Conservation (phyloP, 306 rosid genomes). For the Vachellia collinsii region DNA sequence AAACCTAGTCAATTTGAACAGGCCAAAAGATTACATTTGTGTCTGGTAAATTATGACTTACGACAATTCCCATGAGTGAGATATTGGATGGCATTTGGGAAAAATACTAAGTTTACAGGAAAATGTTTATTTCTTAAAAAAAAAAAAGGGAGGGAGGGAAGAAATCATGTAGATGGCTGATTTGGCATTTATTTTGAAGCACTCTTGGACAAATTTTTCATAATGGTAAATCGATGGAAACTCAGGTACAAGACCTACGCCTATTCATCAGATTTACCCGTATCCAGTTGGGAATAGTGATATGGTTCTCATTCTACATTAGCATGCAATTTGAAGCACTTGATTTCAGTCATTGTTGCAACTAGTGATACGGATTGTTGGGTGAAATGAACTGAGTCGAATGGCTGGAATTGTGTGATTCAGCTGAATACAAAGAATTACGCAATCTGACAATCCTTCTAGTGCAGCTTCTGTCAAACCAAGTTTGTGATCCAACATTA, state of each 20-base stretch:
- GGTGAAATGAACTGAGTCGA: background rate
- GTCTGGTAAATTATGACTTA: slow-evolving; percentile 7
- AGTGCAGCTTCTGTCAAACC: too few relatives aligned
- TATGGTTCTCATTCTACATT: slow-evolving; percentile 7
- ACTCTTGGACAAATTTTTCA: slow-evolving; percentile 3
- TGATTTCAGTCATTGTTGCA: background rate
- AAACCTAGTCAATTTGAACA: slow-evolving; percentile 41
- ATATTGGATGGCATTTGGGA: slow-evolving; percentile 22
- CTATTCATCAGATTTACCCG: slow-evolving; percentile 17
- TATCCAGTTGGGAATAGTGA: slow-evolving; percentile 1
- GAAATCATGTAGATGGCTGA: too few relatives aligned
- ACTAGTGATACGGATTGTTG: background rate
- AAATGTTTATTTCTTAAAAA: background rate
- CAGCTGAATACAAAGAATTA: background rate
- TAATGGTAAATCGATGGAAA: slow-evolving; percentile 4
- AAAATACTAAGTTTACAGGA: background rate
- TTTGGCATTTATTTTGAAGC: slow-evolving; percentile 3
- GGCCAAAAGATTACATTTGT: slow-evolving; percentile 9
- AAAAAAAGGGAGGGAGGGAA: too few relatives aligned
- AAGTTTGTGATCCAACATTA: too few relatives aligned
- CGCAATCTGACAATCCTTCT: background rate
- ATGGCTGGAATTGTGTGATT: background rate
- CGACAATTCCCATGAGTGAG: background rate
- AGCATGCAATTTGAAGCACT: background rate
- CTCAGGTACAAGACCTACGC: background rate